Evolutionary conservation across 306 rosid species (phyloP), one percentile per base, ranked within the genome.

Genomic region (Oxytropis ochrocephala): DNA sequence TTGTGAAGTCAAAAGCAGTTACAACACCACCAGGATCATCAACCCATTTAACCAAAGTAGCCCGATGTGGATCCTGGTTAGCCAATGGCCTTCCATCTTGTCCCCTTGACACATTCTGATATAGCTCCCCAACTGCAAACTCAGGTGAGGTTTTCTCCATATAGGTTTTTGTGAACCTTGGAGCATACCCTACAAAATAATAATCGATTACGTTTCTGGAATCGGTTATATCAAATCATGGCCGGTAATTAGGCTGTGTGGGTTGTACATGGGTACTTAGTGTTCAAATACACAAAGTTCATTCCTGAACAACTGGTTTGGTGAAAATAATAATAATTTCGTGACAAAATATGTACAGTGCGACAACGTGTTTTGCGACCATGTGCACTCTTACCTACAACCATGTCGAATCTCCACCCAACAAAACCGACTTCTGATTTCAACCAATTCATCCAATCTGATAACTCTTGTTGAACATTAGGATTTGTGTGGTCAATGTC

Each of bases 371-470:
- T n/a, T n/a, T n/a, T n/a, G n/a, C n/a, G n/a, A 24, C 29, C 29
- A 24, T 24, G 29, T 24, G 29, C 29, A 24, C 3, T 4, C 29
- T 4, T 24, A 24, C 29, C 29, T 24, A 38, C 77, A 5, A 84
- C 97, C 74, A 86, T 77, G 35, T 89, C 96, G 16, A 89, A 79
- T 62, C 92, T 74, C 88, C 92, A 89, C 1, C 92, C 96, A 0
- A 36, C 80, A 10, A 72, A 89, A n/a, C 92, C 92, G 27, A 89
- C 74, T 1, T 89, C 92, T 1, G 84, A 61, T 56, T 86, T 86
- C 14, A 89, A 13, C 96, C 92, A 89, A 16, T 81, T 89, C 90
- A 89, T 77, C 92, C 96, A 87, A 9, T 85, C 96, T 2, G 90
- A 77, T 35, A 58, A 5, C 4, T 36, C 65, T 49, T 78, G 49